Base-by-base conservation (phyloP, 2,329 filamentous ascomycete genomes). In the Aspergillus puulaauensis region DNA sequence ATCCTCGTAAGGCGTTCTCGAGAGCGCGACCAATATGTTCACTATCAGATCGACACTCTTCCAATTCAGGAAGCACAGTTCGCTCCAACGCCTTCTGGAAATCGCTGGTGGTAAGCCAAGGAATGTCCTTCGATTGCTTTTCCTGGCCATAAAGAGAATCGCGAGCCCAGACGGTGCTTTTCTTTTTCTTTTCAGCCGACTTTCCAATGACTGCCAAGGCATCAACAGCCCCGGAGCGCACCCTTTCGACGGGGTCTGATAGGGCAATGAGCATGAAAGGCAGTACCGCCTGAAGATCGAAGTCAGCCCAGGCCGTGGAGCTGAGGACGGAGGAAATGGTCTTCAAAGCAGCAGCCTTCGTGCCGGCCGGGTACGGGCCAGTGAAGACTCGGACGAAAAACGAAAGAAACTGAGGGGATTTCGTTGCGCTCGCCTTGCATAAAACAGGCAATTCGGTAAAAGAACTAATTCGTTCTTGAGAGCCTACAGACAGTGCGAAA, bases 31-130 rank as follows among this genome's bases (percentile, higher is more conserved):
- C 78, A 45, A 96, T 81, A 60, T 95, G 87, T 27, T 83, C 84
- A 4, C 85, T 78, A 69, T 98, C 92, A 64, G 97, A 84, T 3
- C 93, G 82, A 67, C 89, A 96, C 73, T 97, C 95, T 73, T 97
- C 93, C 9, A 96, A 76, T 2, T 83, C 84, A 0, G 90, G 90
- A 19, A 91, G 73, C n/a, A 97, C 75, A 39, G 89, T 80, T 19
- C 84, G 80, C 19, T 85, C 81, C 1, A 95, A 69, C 19, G 96
- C 74, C 57, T 84, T 86, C 44, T 82, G 77, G 2, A 79, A 77
- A 54, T 88, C 82, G 23, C 86, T 82, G 1, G 77, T 68, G 3
- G 83, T 74, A 54, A 96, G 79, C 79, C 83, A 85, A 46, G 82
- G 77, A 15, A 88, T 61, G 19, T 71, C 67, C 17, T 77, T 75